Evolutionary conservation across 139 green algal genomes (phyloP), one percentile per base, ranked within the genome.

Genomic region (Micractinium conductrix): DNA sequence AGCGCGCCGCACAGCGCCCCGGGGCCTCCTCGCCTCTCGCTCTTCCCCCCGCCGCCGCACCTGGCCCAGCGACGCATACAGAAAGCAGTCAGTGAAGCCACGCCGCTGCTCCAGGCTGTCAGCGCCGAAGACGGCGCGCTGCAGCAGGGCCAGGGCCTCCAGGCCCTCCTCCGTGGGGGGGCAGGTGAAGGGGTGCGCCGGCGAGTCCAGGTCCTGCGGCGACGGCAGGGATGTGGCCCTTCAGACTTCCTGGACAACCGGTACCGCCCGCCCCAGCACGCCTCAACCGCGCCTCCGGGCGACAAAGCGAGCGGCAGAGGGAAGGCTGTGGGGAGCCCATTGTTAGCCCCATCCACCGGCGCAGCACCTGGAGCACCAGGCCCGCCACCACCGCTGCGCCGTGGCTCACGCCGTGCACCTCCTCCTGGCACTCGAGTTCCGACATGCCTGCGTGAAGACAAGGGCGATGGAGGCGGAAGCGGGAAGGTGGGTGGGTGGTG

Each of bases 321-420:
- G 22, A 28, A 6, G 28, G 26, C 9, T 37, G 28, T 42, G n/a
- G n/a, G n/a, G n/a, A n/a, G n/a, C n/a, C 38, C 38, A 38, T 74
- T 74, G 68, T 74, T 74, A 74, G 67, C 68, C 22, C 68, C 7
- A n/a, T n/a, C n/a, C n/a, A n/a, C n/a, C n/a, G n/a, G n/a, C n/a
- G n/a, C n/a, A 58, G 48, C 22, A 86, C 81, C 81, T 84, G 19
- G 7, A 86, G 70, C 30, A 86, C 81, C 63, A 86, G 70, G 44
- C 35, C 38, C 0, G 81, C 81, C 9, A 86, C 48, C 37, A 33
- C 30, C 22, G 81, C 55, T 3, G 78, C 35, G 22, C 69, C 80
- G 65, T 63, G 33, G 80, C 50, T 80, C 37, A 84, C 53, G 58
- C 79, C 67, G 48, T n/a, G n/a, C n/a, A n/a, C n/a, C n/a, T n/a